A percentile compares a stretch with the other conserved stretches of the same genome.
Conservation (phyloP, 768 basidiomycete genomes). For the Tylopilus subfusipes region DNA sequence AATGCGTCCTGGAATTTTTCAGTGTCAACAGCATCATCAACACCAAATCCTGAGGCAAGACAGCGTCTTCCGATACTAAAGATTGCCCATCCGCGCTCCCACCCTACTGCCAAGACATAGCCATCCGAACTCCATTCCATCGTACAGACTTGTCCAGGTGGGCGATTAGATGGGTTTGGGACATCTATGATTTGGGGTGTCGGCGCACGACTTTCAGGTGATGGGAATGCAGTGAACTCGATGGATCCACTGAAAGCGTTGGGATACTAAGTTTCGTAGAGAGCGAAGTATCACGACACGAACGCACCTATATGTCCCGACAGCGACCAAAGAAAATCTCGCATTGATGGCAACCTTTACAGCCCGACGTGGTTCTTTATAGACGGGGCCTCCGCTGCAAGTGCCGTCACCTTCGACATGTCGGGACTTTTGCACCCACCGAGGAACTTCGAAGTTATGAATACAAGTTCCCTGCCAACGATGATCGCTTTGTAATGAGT, state of each 20-base stretch:
- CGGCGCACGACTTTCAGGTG: constrained; percentile 53
- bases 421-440: constrained; percentile 77
- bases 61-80: constrained; percentile 89
- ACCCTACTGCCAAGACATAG: constrained; percentile 90
- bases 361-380: constrained; percentile 65
- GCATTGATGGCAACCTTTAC: constrained; percentile 66
- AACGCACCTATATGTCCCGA: constrained; percentile 67
- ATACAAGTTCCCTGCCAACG: constrained; percentile 79
- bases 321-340: constrained; percentile 77
- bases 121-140: constrained; percentile 96
- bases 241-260: constrained; percentile 52
- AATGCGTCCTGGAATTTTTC: constrained; percentile 74
- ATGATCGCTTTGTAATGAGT: constrained; percentile 10
- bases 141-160: constrained; percentile 58
- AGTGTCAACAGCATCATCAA: constrained; percentile 58
- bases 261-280: not conserved
- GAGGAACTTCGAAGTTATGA: constrained; percentile 68
- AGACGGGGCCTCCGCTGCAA: constrained; percentile 35
- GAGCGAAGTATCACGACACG: not conserved
- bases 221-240: constrained; percentile 66
- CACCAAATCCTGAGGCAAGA: constrained; percentile 71
- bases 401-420: constrained; percentile 47
- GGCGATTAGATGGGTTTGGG: constrained; percentile 57
- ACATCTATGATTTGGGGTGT: constrained; percentile 59
- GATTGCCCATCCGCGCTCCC: constrained; percentile 86